Evolutionary conservation across 2,329 filamentous ascomycete genomes (phyloP), one percentile per base, ranked within the genome.

Genomic region (Apiospora phragmitis): DNA sequence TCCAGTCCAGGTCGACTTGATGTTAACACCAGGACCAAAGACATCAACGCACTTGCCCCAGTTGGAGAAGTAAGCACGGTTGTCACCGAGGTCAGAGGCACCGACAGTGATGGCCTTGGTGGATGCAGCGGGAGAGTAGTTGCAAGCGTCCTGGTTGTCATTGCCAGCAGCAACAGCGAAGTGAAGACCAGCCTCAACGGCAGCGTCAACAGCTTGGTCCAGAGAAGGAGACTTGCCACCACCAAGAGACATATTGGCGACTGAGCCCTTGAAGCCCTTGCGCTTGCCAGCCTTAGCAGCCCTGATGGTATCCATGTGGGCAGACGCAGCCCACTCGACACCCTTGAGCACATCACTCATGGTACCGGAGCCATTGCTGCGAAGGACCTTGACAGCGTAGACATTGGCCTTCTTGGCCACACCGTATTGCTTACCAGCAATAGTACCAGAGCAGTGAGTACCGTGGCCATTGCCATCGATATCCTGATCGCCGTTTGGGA

Each of bases 41-140:
- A 99, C 97, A 85, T 99, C 96, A 82, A 95, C 97, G 90, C 96
- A 99, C 89, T 95, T 96, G 83, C 96, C 96, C 84, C 92, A 98
- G 93, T 99, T 99, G 90, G 97, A 99, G 91, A 99, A 99, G 90
- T 98, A 99, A 75, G 96, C 96, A 85, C 96, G 95, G 88, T 94
- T 94, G 81, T 99, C 96, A 79, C 92, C 90, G 72, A 99, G 90
- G 77, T 94, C 96, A 65, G 94, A 97, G 76, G 96, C 96, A 84
- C 95, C 97, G 74, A 99, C 96, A 71, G 96, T 99, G 82, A 99
- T 90, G 76, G 96, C 95, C 80, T 97, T 94, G 78, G 90, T 88
- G 77, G 97, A 94, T 74, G 95, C 93, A 79, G 96, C 97, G 72
- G 96, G 96, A 51, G 96, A 99, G 90, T 98, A 99, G 88, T 96